phyloP scores from a whole-genome alignment of 805 yeast genomes.

The Metschnikowia shivogae region DNA sequence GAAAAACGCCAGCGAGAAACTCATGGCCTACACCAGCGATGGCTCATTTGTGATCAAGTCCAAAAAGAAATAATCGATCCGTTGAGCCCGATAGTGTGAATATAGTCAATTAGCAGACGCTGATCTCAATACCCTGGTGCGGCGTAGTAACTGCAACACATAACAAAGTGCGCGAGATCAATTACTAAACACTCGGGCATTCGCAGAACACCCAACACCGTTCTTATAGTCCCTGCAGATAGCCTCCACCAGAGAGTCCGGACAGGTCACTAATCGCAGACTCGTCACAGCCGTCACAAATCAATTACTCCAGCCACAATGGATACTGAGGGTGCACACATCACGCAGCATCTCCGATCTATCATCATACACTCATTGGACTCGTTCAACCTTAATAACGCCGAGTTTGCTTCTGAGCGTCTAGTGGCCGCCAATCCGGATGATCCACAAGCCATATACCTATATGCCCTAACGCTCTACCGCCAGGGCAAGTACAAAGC shows the following conservation, averaged over 20 bases:
- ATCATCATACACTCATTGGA: constrained; percentile 68
- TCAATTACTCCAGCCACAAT: constrained; percentile 3
- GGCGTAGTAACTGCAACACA: no score
- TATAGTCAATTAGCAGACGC: no score
- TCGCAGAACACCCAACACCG: no score
- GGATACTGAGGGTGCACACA: constrained; percentile 19
- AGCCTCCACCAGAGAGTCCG: no score
- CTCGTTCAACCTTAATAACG: constrained; percentile 63
- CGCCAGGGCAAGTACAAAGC: constrained; percentile 57
- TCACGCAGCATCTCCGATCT: constrained; percentile 47
- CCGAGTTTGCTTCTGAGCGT: constrained; percentile 84
- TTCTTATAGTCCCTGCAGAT: no score
- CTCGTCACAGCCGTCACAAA: not conserved
- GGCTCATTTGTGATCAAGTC: constrained; percentile 36
- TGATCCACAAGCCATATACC: constrained; percentile 57
- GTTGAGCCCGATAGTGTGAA: no score
- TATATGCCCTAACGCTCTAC: constrained; percentile 64
- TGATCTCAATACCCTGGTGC: no score
- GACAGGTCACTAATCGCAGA: not conserved
- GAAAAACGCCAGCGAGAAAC: constrained; percentile 23
- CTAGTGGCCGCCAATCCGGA: constrained; percentile 58
- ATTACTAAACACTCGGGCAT: no score
- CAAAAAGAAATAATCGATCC: constrained; percentile 19
- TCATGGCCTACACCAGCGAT: constrained; percentile 41
- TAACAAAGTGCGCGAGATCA: no score